A percentile compares a stretch with the other conserved stretches of the same genome.
phyloP scores from a whole-genome alignment of 2,329 filamentous ascomycete species.

The Pseudogymnoascus sp. region DNA sequence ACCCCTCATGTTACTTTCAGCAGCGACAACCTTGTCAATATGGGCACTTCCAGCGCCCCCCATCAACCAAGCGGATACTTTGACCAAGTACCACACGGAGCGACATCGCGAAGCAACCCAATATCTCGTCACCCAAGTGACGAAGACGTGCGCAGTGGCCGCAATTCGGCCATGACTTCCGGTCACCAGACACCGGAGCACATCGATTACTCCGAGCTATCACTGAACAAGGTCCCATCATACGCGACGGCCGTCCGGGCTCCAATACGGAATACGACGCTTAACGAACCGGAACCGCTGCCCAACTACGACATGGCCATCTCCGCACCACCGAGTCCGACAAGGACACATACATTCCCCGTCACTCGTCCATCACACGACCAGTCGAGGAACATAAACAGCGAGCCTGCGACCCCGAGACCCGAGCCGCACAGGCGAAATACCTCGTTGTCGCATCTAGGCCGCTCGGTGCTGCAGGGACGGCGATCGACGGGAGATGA shows the following conservation, averaged over 20 bases:
- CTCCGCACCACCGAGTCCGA: slow-evolving; percentile 39
- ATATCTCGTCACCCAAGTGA: slow-evolving; percentile 40
- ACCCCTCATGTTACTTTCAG: slow-evolving; percentile 24
- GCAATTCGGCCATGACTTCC: slow-evolving; percentile 35
- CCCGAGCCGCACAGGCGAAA: slow-evolving; percentile 12
- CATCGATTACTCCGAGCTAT: slow-evolving; percentile 37
- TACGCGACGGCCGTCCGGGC: slow-evolving; percentile 68
- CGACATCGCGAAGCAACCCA: slow-evolving; percentile 27
- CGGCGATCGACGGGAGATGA: slow-evolving; percentile 17
- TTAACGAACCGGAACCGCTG: slow-evolving; percentile 43
- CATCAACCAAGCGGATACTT: slow-evolving; percentile 20
- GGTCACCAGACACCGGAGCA: slow-evolving; percentile 51
- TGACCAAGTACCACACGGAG: slow-evolving; percentile 18
- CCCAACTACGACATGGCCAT: slow-evolving; percentile 62
- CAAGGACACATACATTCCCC: slow-evolving; percentile 16
- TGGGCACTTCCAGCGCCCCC: slow-evolving; percentile 21
- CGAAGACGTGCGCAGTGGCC: slow-evolving; percentile 35
- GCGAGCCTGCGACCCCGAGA: slow-evolving; percentile 12
- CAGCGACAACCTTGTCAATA: slow-evolving; percentile 19
- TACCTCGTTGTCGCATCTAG: slow-evolving; percentile 21
- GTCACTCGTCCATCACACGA: slow-evolving; percentile 10
- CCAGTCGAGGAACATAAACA: neutral
- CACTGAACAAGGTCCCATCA: slow-evolving; percentile 65
- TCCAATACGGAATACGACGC: slow-evolving; percentile 45
- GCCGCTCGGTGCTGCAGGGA: slow-evolving; percentile 21